Conservation (phyloP, 2,329 filamentous ascomycete genomes). For the Fusarium beomiforme region DNA sequence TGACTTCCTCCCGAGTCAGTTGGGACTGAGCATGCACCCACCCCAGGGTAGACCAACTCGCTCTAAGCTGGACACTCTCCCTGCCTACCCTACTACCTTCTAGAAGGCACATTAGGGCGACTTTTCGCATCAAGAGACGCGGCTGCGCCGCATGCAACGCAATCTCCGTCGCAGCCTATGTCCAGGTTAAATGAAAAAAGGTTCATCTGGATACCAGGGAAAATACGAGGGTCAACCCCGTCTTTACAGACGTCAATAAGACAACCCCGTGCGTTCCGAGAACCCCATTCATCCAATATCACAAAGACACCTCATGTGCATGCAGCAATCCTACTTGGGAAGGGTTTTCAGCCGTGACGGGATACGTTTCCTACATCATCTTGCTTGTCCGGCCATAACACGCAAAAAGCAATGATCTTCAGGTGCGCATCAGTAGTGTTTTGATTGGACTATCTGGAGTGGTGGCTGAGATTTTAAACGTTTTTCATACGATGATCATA, state of each 20-base stretch:
- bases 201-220: neutral
- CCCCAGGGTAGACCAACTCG: neutral
- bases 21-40: neutral
- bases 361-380: slow-evolving; percentile 33
- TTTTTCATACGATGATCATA: slow-evolving; percentile 4
- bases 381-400: slow-evolving; percentile 24
- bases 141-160: slow-evolving; percentile 40
- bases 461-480: slow-evolving; percentile 1
- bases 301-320: slow-evolving; percentile 7
- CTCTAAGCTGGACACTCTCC: neutral
- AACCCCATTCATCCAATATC: neutral
- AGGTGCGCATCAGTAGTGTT: neutral
- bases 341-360: slow-evolving; percentile 36
- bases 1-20: neutral
- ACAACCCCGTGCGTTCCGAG: neutral
- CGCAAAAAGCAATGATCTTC: slow-evolving; percentile 32
- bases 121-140: slow-evolving; percentile 18
- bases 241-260: slow-evolving; percentile 4
- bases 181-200: neutral
- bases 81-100: slow-evolving; percentile 17
- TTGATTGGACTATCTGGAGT: slow-evolving; percentile 1
- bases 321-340: slow-evolving; percentile 16
- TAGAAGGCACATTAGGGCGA: slow-evolving; percentile 32
- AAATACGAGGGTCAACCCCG: neutral
- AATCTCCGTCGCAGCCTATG: slow-evolving; percentile 31